A percentile compares a stretch with the other conserved stretches of the same genome.
Conservation (phyloP, 2,329 filamentous ascomycete species). For the Trichocomaceae sp. region DNA sequence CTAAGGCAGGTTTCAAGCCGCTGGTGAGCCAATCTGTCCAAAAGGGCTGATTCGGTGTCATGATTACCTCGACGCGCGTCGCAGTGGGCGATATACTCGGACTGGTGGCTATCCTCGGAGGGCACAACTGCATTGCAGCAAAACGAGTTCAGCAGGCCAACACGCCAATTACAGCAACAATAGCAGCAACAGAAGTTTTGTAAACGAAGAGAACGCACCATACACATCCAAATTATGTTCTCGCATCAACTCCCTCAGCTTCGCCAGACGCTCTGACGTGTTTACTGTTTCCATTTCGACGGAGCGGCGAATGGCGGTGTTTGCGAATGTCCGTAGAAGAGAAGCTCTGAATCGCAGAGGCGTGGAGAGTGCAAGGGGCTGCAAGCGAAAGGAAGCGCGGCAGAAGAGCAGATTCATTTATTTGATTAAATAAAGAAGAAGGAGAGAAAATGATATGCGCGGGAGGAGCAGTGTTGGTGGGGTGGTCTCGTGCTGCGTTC, state of each 20-base stretch:
- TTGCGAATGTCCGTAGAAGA: conserved; percentile 29
- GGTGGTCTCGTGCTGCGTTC: conserved; percentile 8
- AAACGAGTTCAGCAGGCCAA: conserved; percentile 14
- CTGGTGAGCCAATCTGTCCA: neutral
- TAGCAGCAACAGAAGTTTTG: too few species aligned
- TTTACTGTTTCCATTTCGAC: conserved; percentile 70
- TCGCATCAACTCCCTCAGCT: conserved; percentile 79
- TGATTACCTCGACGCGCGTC: conserved; percentile 70
- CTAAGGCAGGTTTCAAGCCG: conserved; percentile 32
- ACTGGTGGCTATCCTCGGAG: conserved; percentile 94
- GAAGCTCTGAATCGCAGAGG: conserved; percentile 22
- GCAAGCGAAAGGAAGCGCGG: conserved; percentile 24
- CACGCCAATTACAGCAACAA: neutral
- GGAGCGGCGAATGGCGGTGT: conserved; percentile 28
- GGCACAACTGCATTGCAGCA: conserved; percentile 63
- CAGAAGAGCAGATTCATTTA: conserved; percentile 31
- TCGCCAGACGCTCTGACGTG: conserved; percentile 67
- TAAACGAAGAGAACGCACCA: conserved; percentile 48
- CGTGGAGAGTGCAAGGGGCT: conserved; percentile 19
- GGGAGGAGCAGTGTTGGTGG: neutral
- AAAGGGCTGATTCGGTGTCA: conserved; percentile 2
- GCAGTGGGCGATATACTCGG: conserved; percentile 95
- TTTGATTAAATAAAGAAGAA: neutral
- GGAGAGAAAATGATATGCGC: neutral
- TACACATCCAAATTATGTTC: conserved; percentile 84